A percentile compares a stretch with the other conserved stretches of the same genome.
phyloP scores from a whole-genome alignment of 1,139 yeast genomes.

The Blastobotrys capitulatus region DNA sequence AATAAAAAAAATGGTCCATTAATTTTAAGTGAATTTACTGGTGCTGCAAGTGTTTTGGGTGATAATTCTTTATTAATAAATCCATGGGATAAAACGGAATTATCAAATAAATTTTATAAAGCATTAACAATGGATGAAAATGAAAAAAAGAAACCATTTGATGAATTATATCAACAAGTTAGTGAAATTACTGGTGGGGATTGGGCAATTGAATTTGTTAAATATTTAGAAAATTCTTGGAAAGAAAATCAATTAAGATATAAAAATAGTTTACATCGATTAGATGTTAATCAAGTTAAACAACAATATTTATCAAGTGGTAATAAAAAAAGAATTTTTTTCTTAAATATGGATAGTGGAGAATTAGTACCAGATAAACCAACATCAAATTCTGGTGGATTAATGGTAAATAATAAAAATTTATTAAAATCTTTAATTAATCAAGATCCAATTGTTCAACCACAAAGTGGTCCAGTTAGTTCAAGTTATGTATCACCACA shows the following conservation, averaged over 20 bases:
- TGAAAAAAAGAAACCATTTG: constrained; percentile 62
- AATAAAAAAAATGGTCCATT: constrained; percentile 69
- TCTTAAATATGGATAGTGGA: constrained; percentile 29
- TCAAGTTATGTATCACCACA: constrained; percentile 29
- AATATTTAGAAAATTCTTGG: constrained; percentile 59
- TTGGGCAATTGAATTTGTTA: constrained; percentile 65
- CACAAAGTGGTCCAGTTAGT: constrained; percentile 10
- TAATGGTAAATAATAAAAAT: not conserved
- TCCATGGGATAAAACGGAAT: constrained; percentile 79
- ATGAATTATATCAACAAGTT: constrained; percentile 52
- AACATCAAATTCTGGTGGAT: not conserved
- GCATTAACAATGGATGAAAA: constrained; percentile 59
- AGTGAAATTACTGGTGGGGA: constrained; percentile 60
- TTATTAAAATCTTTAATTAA: not conserved
- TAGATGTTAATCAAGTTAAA: constrained; percentile 22
- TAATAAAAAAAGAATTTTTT: constrained; percentile 28
- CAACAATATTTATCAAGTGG: constrained; percentile 18
- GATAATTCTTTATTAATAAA: constrained; percentile 71
- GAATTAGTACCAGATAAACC: constrained; percentile 1
- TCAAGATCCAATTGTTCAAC: not conserved
- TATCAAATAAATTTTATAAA: constrained; percentile 54
- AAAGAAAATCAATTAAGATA: constrained; percentile 45
- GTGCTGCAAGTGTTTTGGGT: constrained; percentile 72
- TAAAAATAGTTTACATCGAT: constrained; percentile 28
- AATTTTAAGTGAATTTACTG: constrained; percentile 87